Evolutionary conservation across 139 green algal genomes (phyloP), one percentile per base, ranked within the genome.

Genomic region (Eudorina sp.): DNA sequence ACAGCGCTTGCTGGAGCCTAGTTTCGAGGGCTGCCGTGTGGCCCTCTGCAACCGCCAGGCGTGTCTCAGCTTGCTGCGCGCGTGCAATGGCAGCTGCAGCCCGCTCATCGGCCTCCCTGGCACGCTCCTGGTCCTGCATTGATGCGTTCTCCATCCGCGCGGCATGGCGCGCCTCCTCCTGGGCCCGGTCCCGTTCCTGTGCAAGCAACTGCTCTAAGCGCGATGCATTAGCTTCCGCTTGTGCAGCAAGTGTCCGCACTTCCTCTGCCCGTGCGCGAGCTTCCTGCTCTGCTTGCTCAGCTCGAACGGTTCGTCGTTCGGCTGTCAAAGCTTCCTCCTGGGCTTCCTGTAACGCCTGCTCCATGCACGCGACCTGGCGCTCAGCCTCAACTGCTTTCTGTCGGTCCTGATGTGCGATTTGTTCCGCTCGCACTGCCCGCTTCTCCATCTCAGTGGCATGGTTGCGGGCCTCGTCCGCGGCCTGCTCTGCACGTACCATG

Each of bases 41-140:
- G 7, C 51, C 83, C 68, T 81, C 83, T 53, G 51, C 68, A 2
- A 55, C 34, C 4, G 38, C 68, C 27, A 58, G 5, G 14, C 69
- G 83, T 48, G 36, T 76, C 68, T 88, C 83, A 1, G 83, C 83
- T 27, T 45, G 34, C 83, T 88, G 83, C 8, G 68, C 83, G 3
- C 81, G 62, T 34, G 64, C 62, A 14, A 78, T 18, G 11, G 81
- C 81, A 18, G 29, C 43, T 4, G 45, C 62, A 25, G 31, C 45
- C 4, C 81, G 62, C 0, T 87, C 81, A 6, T 78, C 81, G n/a
- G 81, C 81, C 18, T 68, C 62, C 6, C 81, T 69, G 0, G 81
- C 81, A 16, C 81, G 62, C n/a, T 78, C 64, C 64, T 66, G 43
- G 45, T 87, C 81, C 43, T 40, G 46, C 8, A 55, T 14, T 29